Base-by-base conservation (phyloP, 768 basidiomycete genomes). In the Phlebiopsis gigantea region DNA sequence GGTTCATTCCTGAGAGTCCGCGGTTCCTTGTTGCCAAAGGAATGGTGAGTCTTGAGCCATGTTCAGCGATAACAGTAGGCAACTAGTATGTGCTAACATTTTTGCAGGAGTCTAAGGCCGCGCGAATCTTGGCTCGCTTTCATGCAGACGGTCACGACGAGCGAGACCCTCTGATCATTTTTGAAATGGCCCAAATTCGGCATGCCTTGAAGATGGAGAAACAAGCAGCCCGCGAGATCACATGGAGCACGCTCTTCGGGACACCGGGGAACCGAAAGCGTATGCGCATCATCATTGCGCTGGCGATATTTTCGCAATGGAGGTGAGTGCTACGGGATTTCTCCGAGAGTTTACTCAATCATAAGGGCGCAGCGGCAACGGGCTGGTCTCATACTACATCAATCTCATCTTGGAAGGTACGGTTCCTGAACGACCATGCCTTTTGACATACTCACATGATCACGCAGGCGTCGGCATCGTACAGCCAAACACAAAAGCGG, bases 281-380 rank as follows among this genome's bases (percentile, higher is more conserved):
- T 4, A 82, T 90, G 81, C 71, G 76, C 46, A 77, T 89, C 50
- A 80, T 90, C 58, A 71, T 89, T 57, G 82, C 77, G 1, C 78
- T 90, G 45, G 84, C 82, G 5, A 64, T 87, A 22, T 89, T 87
- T 68, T 84, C 84, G 0, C 89, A 91, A 59, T 90, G 87, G 88
- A 84, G 34, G 34, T 39, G 17, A 39, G 34, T 39, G 34, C 17
- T 17, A 12, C 34, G 17, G 82, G 81, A n/a, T 34, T 55, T 42
- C 28, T 22, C n/a, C 30, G 26, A 28, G n/a, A 43, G 22, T 19
- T 25, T 29, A 43, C 42, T 24, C 55, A 21, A 54, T 25, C 22
- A 28, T 26, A 9, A 39, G 12, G 3, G 34, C 17, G 34, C 8
- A 39, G 83, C 50, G 85, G 85, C 1, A 87, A 87, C 53, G 87